Base-by-base conservation (phyloP, 352 stramenopile genomes). In the Globisporangium cystogenes region DNA sequence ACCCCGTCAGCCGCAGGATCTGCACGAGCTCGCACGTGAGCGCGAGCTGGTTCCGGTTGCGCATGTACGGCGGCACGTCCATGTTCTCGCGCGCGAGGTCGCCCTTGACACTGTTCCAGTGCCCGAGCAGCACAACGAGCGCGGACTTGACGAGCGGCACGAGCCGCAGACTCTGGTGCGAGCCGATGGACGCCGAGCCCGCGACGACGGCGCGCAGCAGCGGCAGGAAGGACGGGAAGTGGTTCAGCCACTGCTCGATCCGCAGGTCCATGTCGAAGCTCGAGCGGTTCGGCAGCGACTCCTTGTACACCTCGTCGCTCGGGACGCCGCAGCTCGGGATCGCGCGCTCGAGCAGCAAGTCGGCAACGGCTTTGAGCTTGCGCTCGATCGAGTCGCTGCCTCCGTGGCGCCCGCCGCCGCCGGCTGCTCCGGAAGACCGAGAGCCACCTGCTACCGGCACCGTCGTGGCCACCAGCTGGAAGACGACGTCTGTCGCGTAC, bases 81-180 rank as follows among this genome's bases (percentile, higher is more conserved):
- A 81, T 68, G 60, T 93, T 89, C 42, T 89, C 70, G 14, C 73
- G 29, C 5, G 73, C 60, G 14, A 87, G 48, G 7, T 85, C 70
- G n/a, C 72, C 76, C 37, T 90, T 90, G 29, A 89, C 72, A 39
- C 78, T 89, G 66, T 93, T 90, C 83, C 83, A 93, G 51, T 92
- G 79, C 1, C 82, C 77, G 10, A 93, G 18, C 5, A 90, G 61
- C 23, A 93, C 83, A 15, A 91, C 72, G 6, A 93, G 53, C 12
- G 74, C 65, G 7, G 81, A 83, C 46, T 93, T 93, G 55, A 93
- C 64, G 44, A 93, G 57, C 2, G 79, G 76, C n/a, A 90, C 60
- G 11, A 88, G 68, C 1, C 78, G 81, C 21, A 85, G 47, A 43
- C 72, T 41, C 45, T 87, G 73, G 5, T 51, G 68, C 8, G 76